A percentile compares a stretch with the other conserved stretches of the same genome.
phyloP scores from a whole-genome alignment of 495 filamentous ascomycete species.

The Trypethelium eluteriae region DNA sequence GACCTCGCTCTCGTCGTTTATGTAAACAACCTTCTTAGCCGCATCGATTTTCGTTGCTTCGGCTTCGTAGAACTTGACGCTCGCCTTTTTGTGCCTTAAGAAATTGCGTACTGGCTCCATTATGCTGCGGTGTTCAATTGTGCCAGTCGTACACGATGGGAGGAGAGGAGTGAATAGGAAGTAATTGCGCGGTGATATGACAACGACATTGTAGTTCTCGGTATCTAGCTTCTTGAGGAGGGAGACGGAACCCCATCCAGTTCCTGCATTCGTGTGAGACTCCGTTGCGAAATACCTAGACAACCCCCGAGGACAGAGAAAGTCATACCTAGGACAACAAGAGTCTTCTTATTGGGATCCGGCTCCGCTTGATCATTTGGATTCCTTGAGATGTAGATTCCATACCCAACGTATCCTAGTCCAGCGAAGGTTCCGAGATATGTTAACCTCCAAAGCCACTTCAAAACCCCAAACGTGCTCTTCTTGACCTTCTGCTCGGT shows the following conservation, averaged over 20 bases:
- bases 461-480: constrained; percentile 39
- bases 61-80: constrained; percentile 95
- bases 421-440: constrained; percentile 62
- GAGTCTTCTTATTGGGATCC: constrained; percentile 88
- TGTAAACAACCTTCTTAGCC: constrained; percentile 75
- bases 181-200: constrained; percentile 95
- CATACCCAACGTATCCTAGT: constrained; percentile 63
- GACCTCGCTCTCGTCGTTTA: constrained; percentile 88
- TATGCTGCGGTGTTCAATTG: constrained; percentile 97
- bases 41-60: constrained; percentile 95
- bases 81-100: constrained; percentile 79
- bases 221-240: constrained; percentile 98
- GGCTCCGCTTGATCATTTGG: constrained; percentile 72
- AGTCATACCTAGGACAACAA: constrained; percentile 80
- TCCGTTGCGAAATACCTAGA: constrained; percentile 18
- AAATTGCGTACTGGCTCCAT: constrained; percentile 98
- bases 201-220: constrained; percentile 93
- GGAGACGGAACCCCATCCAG: constrained; percentile 93
- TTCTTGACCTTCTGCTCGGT: constrained; percentile 31
- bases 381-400: constrained; percentile 71
- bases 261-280: constrained; percentile 47
- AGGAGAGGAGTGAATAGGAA: constrained; percentile 98
- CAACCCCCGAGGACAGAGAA: neutral
- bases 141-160: constrained; percentile 92
- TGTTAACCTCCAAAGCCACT: constrained; percentile 69